Evolutionary conservation across 2,329 filamentous ascomycete genomes (phyloP), one percentile per base, ranked within the genome.

Genomic region (Trematosphaeria pertusa): DNA sequence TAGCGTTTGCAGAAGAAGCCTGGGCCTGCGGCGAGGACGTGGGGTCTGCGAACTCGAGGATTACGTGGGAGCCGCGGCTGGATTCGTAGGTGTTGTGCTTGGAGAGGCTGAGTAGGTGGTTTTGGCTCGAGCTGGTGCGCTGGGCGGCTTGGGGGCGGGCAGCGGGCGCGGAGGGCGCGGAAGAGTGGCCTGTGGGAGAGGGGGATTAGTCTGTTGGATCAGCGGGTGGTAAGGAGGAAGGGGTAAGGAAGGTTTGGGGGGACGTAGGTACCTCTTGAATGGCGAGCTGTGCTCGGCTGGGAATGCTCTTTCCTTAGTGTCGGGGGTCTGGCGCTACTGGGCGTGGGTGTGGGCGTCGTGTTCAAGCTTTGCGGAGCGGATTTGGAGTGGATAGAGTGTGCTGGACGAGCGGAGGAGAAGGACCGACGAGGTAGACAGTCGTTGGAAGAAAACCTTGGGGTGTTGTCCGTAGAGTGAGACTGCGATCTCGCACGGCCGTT

Each of bases 41-140:
- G 4, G 58, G 56, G 36, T 62, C 58, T n/a, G 60, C 58, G 35
- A 64, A 62, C 38, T 58, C 52, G 40, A 62, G 52, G 32, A 59
- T 36, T 17, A 60, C 39, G 4, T 59, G 51, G 19, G 44, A 48
- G 11, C 60, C 56, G 12, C 40, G 37, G 14, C 42, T 43, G 17
- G 52, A 45, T 39, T 54, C 53, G 48, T 52, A 64, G 8, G 46
- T 62, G 32, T 54, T 50, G 41, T 34, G 43, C 9, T 39, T 46
- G 19, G 43, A 22, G 11, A 43, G 28, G 18, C 22, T 5, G 12
- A 20, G 17, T n/a, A 31, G 37, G 18, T 30, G 34, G 31, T 19
- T n/a, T 33, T 22, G 37, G 37, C 12, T 39, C 41, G 21, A 38
- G 8, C n/a, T 48, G 49, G 10, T 2, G 34, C 32, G 14, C n/a